phyloP scores from a whole-genome alignment of 2,329 filamentous ascomycete species.

The Hortaea sp. region DNA sequence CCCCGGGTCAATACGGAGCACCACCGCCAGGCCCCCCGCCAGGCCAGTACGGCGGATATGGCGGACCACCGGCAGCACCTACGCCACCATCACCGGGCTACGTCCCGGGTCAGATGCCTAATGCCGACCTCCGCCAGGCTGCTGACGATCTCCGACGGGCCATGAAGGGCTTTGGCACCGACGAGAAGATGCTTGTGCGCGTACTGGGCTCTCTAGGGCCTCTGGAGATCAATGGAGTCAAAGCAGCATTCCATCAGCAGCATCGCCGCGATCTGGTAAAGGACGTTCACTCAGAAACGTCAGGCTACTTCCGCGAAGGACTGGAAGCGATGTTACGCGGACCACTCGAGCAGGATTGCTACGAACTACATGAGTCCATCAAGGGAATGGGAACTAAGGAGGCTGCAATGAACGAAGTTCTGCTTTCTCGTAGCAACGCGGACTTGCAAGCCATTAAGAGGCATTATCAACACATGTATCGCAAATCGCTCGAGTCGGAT shows the following conservation, averaged over 20 bases:
- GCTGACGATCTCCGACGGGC: constrained; percentile 64
- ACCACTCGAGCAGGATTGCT: constrained; percentile 66
- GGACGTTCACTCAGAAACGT: constrained; percentile 69
- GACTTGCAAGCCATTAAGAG: constrained; percentile 80
- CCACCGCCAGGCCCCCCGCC: constrained; percentile 8
- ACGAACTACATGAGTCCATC: constrained; percentile 61
- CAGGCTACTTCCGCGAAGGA: constrained; percentile 61
- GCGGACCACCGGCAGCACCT: constrained; percentile 27
- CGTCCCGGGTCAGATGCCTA: constrained; percentile 57
- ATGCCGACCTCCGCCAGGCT: constrained; percentile 55
- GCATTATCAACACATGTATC: constrained; percentile 60
- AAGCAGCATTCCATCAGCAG: constrained; percentile 53
- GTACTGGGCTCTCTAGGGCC: constrained; percentile 65
- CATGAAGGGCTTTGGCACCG: constrained; percentile 90
- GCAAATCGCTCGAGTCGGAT: constrained; percentile 56
- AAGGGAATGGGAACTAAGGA: constrained; percentile 80
- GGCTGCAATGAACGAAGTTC: constrained; percentile 70
- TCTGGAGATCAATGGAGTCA: constrained; percentile 61
- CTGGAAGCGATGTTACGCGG: constrained; percentile 68
- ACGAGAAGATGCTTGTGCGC: constrained; percentile 67
- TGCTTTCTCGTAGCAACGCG: constrained; percentile 74
- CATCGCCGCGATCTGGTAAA: constrained; percentile 60
- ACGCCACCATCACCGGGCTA: constrained; percentile 66
- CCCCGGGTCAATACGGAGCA: constrained; percentile 11
- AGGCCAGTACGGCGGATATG: constrained; percentile 6